Conservation (phyloP, 768 basidiomycete genomes). For the Cyclocybe aegerita region DNA sequence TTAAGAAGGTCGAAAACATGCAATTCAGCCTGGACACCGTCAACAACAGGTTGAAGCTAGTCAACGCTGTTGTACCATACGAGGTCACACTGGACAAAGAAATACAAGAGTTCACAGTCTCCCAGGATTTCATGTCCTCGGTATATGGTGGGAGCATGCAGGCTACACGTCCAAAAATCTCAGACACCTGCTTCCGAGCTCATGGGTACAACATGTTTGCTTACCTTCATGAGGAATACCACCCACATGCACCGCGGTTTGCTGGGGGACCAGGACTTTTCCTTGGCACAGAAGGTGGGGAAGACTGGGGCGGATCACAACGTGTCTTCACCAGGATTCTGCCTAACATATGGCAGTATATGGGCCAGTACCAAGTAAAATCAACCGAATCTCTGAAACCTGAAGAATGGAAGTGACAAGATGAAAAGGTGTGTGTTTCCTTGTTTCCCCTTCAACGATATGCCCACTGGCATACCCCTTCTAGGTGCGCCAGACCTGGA, state of each 20-base stretch:
- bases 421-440: background rate
- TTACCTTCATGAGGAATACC: conserved; percentile 29
- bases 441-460: background rate
- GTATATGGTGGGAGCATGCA: conserved; percentile 35
- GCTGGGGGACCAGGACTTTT: conserved; percentile 34
- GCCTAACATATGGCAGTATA: conserved; percentile 23
- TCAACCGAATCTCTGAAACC: conserved; percentile 15
- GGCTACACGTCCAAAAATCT: conserved; percentile 24
- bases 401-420: conserved; percentile 25
- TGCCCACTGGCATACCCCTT: background rate
- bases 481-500: conserved; percentile 29
- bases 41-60: conserved; percentile 10
- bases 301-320: background rate
- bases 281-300: conserved; percentile 12
- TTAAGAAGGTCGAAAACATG: conserved; percentile 9
- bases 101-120: conserved; percentile 25
- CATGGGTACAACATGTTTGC: conserved; percentile 33
- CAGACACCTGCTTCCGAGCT: conserved; percentile 9
- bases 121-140: conserved; percentile 26
- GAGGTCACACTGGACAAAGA: conserved; percentile 22
- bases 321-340: conserved; percentile 18
- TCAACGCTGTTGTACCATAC: conserved; percentile 22
- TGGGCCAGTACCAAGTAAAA: conserved; percentile 25
- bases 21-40: conserved; percentile 9
- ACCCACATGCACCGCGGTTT: conserved; percentile 33